phyloP scores from a whole-genome alignment of 495 filamentous ascomycete species.

The Copromyces sp. region DNA sequence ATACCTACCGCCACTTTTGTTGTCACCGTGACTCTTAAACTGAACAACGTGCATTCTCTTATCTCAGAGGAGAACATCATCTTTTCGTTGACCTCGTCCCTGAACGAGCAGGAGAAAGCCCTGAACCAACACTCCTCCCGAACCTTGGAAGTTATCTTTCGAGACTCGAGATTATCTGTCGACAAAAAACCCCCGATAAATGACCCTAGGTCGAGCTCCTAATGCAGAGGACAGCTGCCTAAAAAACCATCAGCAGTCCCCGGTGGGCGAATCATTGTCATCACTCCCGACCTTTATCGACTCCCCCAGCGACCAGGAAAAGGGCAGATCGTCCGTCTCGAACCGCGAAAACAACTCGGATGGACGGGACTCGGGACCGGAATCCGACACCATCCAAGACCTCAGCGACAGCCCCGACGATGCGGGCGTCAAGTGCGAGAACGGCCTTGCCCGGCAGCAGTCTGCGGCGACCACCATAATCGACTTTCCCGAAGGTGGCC shows the following conservation, averaged over 20 bases:
- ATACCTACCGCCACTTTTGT: neutral
- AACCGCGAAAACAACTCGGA: neutral
- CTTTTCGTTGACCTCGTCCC: neutral
- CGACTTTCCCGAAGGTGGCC: slow-evolving; percentile 52
- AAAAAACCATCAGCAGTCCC: slow-evolving; percentile 25
- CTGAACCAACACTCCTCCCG: neutral
- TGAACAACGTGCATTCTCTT: neutral
- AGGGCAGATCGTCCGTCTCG: neutral
- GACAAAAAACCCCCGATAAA: slow-evolving; percentile 5
- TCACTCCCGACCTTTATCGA: slow-evolving; percentile 4
- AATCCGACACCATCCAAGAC: neutral
- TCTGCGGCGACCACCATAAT: slow-evolving; percentile 13
- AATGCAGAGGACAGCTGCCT: slow-evolving; percentile 35
- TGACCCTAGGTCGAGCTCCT: slow-evolving; percentile 14
- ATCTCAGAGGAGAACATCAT: neutral
- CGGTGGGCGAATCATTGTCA: slow-evolving; percentile 3
- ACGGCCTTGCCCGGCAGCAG: neutral
- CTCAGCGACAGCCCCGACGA: neutral
- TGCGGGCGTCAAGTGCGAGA: neutral
- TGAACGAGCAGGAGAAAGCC: neutral
- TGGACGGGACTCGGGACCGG: slow-evolving; percentile 1
- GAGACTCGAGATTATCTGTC: neutral
- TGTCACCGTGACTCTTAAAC: neutral
- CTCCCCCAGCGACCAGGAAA: neutral
- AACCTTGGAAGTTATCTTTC: neutral